A percentile compares a stretch with the other conserved stretches of the same genome.
These are phyloP conservation scores for Hanseniaspora lindneri DNA, from an alignment of 805 yeast genomes.

Conservation along the genomic window DNA sequence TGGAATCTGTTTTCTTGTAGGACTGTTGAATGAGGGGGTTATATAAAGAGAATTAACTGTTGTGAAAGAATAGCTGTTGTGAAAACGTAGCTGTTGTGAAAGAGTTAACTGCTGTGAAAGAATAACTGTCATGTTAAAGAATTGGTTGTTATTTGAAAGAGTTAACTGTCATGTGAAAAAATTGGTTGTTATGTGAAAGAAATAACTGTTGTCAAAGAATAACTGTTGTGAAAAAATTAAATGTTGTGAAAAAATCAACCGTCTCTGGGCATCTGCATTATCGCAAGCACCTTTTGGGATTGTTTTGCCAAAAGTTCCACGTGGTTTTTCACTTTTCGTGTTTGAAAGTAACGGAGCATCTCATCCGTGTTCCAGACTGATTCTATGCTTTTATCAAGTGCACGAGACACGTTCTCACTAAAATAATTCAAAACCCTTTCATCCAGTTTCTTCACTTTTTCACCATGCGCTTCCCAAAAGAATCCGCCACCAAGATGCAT, in stretches of 20 bases:
- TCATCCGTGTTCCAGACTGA: constrained; percentile 19
- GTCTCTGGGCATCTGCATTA: background rate
- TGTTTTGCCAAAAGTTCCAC: background rate
- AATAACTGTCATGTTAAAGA: no score
- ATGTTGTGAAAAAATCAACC: no score
- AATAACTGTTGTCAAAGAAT: no score
- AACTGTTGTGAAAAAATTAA: no score
- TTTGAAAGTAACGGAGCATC: constrained; percentile 19
- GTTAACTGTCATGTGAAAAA: no score
- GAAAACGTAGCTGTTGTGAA: no score
- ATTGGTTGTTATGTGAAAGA: no score
- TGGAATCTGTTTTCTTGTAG: constrained; percentile 71
- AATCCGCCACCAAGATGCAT: constrained; percentile 65
- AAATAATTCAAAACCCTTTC: constrained; percentile 18
- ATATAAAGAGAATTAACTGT: no score
- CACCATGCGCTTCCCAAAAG: constrained; percentile 94
- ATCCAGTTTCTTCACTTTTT: constrained; percentile 32
- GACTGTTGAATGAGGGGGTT: no score
- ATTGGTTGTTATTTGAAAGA: no score
- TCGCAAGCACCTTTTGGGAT: background rate
- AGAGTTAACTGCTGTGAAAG: no score
- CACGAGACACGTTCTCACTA: constrained; percentile 23
- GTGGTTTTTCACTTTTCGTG: background rate
- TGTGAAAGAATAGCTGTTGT: no score
- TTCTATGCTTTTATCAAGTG: constrained; percentile 12